These are phyloP conservation scores for Pestalotiopsis sp. DNA, from an alignment of 2,329 filamentous ascomycete genomes.

Conservation along the genomic window DNA sequence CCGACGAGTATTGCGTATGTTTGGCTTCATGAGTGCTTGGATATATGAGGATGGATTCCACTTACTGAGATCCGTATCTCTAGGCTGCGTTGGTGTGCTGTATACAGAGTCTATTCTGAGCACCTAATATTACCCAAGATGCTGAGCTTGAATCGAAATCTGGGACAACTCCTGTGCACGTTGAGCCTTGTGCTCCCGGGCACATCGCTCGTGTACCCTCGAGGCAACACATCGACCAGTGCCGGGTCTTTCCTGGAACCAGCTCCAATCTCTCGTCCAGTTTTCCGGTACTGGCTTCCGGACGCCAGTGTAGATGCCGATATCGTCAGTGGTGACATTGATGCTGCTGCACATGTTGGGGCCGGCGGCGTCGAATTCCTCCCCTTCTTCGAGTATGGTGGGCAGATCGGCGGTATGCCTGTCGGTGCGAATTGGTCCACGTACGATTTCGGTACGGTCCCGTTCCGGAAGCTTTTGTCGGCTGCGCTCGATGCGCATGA, in stretches of 20 bases:
- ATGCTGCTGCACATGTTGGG: neutral
- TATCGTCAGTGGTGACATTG: neutral
- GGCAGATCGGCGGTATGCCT: neutral
- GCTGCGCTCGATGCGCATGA: neutral
- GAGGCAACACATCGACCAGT: neutral
- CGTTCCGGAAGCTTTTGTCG: neutral
- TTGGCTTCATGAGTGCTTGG: neutral
- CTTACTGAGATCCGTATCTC: too few relatives aligned
- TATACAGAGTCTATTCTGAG: neutral
- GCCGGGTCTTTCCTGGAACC: neutral
- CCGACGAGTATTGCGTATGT: neutral
- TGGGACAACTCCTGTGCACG: neutral
- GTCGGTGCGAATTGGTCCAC: neutral
- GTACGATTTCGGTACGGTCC: neutral
- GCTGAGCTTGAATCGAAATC: neutral
- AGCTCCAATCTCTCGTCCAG: neutral
- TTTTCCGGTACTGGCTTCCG: neutral
- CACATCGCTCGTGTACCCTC: neutral
- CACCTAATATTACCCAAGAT: neutral
- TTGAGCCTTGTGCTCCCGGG: neutral
- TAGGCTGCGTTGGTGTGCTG: neutral
- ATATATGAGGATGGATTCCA: neutral
- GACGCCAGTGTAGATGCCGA: neutral
- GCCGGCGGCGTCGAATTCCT: neutral
- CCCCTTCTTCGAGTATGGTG: neutral